These are phyloP conservation scores for Cyclocybe aegerita DNA, from an alignment of 768 basidiomycete species.

Conservation along the genomic window DNA sequence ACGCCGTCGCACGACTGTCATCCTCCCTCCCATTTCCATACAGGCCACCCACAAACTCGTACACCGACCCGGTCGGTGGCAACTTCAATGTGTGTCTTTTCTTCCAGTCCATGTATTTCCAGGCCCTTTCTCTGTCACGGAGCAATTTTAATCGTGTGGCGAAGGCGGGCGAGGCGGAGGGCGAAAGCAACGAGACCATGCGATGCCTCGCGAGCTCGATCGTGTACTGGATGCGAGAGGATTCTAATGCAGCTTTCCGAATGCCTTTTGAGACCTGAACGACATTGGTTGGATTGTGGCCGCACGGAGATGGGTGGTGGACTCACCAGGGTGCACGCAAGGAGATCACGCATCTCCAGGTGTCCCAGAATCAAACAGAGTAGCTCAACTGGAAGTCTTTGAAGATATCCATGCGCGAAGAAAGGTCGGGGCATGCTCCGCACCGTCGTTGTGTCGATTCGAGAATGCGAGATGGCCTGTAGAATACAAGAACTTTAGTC, in stretches of 20 bases:
- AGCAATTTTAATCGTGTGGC: constrained; percentile 41
- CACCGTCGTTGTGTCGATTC: background rate
- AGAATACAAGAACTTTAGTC: background rate
- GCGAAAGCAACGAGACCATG: constrained; percentile 37
- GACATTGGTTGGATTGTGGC: background rate
- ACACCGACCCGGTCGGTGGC: constrained; percentile 46
- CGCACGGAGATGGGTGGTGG: background rate
- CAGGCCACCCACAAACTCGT: constrained; percentile 50
- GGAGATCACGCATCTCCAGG: constrained; percentile 33
- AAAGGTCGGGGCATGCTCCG: constrained; percentile 17
- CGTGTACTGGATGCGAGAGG: constrained; percentile 47
- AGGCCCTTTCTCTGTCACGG: constrained; percentile 43
- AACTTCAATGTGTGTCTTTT: constrained; percentile 34
- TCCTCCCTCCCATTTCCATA: constrained; percentile 52
- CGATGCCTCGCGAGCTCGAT: constrained; percentile 49
- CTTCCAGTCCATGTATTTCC: constrained; percentile 44
- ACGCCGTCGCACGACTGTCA: constrained; percentile 36
- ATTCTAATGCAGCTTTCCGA: constrained; percentile 34
- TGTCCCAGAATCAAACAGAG: constrained; percentile 34
- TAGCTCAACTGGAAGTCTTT: constrained; percentile 37
- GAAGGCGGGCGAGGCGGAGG: constrained; percentile 29
- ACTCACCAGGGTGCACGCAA: constrained; percentile 31
- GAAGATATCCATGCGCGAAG: constrained; percentile 15
- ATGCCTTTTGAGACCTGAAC: constrained; percentile 40
- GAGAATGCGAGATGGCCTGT: background rate